Conservation (phyloP, 2,329 filamentous ascomycete genomes). For the Aspergillus quadrilineatus region DNA sequence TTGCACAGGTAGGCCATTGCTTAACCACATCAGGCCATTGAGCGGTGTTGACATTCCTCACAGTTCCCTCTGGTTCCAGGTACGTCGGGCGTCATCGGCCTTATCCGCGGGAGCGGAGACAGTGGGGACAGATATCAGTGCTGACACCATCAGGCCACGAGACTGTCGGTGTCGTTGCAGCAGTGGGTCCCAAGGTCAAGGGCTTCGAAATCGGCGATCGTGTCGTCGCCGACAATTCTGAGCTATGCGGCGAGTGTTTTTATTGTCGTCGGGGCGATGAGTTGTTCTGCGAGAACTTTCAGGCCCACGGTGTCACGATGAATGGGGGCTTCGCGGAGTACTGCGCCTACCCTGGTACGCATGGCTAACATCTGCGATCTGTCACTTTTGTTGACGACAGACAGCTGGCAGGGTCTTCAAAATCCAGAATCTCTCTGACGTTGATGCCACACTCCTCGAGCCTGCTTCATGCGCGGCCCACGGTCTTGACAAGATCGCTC, state of each 20-base stretch:
- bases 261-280: constrained; percentile 69
- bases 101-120: not conserved
- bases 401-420: constrained; percentile 61
- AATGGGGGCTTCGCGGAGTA: constrained; percentile 74
- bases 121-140: constrained; percentile 1
- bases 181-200: constrained; percentile 58
- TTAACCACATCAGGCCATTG: not conserved
- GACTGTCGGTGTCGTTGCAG: constrained; percentile 65
- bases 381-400: constrained; percentile 13
- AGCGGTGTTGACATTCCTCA: not conserved
- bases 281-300: constrained; percentile 68
- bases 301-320: constrained; percentile 59
- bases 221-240: constrained; percentile 56
- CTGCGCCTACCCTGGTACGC: constrained; percentile 50
- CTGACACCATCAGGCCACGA: constrained; percentile 55
- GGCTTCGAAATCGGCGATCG: constrained; percentile 62
- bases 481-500: constrained; percentile 66
- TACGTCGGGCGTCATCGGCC: constrained; percentile 12
- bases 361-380: not conserved
- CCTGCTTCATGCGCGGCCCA: constrained; percentile 71
- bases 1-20: constrained; percentile 47
- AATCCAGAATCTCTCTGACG: constrained; percentile 64
- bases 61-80: constrained; percentile 64
- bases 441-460: constrained; percentile 70
- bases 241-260: constrained; percentile 70